phyloP scores from a whole-genome alignment of 495 filamentous ascomycete genomes.

The Astrothelium subdiscretum region DNA sequence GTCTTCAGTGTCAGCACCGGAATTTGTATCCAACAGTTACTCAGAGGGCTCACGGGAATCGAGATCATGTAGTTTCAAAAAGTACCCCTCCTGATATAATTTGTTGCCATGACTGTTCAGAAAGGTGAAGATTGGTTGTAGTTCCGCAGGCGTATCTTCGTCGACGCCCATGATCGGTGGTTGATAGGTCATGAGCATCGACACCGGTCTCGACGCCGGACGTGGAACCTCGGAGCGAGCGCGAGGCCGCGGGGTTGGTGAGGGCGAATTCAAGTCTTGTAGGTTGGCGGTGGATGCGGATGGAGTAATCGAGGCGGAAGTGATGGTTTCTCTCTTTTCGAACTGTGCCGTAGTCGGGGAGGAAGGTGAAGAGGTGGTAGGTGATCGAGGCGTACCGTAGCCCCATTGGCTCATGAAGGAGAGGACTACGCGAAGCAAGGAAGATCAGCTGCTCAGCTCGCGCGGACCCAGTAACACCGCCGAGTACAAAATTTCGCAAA shows the following conservation, averaged over 20 bases:
- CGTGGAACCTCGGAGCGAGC: conserved; percentile 25
- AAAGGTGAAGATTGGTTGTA: conserved; percentile 86
- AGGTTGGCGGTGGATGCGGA: conserved; percentile 12
- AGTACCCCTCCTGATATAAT: conserved; percentile 95
- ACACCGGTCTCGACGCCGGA: conserved; percentile 44
- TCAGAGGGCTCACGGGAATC: conserved; percentile 59
- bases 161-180: conserved; percentile 78
- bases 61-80: conserved; percentile 87
- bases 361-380: conserved; percentile 22
- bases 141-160: conserved; percentile 76
- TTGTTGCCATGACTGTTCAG: conserved; percentile 95
- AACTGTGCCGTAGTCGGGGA: conserved; percentile 17
- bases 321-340: not conserved
- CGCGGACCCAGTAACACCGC: not conserved
- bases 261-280: conserved; percentile 8
- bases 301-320: conserved; percentile 10
- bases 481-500: not conserved
- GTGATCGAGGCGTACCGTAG: conserved; percentile 24
- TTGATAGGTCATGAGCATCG: conserved; percentile 67
- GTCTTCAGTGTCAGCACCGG: conserved; percentile 20
- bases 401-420: conserved; percentile 55
- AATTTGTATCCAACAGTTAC: not conserved
- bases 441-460: conserved; percentile 2
- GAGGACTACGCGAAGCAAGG: conserved; percentile 35
- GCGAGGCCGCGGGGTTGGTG: conserved; percentile 9